Conservation (phyloP, 768 basidiomycete species). For the Astraeus odoratus region DNA sequence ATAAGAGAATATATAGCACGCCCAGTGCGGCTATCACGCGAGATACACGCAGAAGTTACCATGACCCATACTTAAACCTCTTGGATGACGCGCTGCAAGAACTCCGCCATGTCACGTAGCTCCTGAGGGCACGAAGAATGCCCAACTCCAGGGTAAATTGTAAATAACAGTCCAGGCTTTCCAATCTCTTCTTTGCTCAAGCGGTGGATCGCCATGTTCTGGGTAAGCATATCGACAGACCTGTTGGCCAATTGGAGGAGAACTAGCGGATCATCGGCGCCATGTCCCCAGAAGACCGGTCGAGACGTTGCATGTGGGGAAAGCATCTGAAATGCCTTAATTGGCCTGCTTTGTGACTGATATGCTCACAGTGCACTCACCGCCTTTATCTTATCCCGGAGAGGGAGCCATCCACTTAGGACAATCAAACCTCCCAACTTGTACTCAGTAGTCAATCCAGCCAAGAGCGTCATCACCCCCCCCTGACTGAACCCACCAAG, state of each 20-base stretch:
- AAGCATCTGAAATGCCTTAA: constrained; percentile 39
- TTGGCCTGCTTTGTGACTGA: background rate
- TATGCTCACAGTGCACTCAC: constrained; percentile 32
- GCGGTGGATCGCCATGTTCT: constrained; percentile 38
- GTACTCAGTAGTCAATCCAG: constrained; percentile 46
- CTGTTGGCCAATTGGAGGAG: constrained; percentile 41
- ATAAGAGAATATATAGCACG: too few species aligned
- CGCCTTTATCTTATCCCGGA: constrained; percentile 54
- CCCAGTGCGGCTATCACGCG: too few species aligned
- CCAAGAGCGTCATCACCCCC: constrained; percentile 62
- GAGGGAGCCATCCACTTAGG: constrained; percentile 70
- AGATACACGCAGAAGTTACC: too few species aligned
- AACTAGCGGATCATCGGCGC: constrained; percentile 65
- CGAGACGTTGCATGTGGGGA: constrained; percentile 49
- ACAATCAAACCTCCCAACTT: constrained; percentile 61
- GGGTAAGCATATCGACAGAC: constrained; percentile 52
- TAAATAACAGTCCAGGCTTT: constrained; percentile 49
- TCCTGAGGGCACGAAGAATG: constrained; percentile 60
- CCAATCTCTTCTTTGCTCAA: constrained; percentile 1
- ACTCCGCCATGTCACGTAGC: constrained; percentile 55
- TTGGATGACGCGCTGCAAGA: constrained; percentile 57
- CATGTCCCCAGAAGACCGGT: constrained; percentile 83
- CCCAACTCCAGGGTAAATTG: constrained; percentile 51
- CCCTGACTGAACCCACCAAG: constrained; percentile 86
- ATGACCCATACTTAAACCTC: background rate